Base-by-base conservation (phyloP, 768 basidiomycete species). In the Macrolepiota fuliginosa region DNA sequence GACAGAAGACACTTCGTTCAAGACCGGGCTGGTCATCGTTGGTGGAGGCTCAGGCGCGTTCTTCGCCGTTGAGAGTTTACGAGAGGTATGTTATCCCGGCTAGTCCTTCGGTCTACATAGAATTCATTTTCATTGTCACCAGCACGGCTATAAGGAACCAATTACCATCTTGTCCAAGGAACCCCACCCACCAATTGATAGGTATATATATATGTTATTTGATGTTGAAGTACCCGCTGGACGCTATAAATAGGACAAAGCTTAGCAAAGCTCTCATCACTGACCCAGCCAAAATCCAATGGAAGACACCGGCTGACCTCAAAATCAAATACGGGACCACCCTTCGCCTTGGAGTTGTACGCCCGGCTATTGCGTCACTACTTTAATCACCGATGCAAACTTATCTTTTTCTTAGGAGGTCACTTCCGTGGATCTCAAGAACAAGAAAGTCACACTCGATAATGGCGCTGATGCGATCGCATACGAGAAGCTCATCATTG, bases 31-130 rank as follows among this genome's bases (percentile, higher is more conserved):
- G 22, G 85, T 96, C 42, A 90, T 96, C 57, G 81, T 95, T 19
- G 94, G 94, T 40, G 94, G 94, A 37, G 94, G 94, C 9, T 83
- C 90, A 25, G 93, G 88, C 35, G 84, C 88, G 10, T 86, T 91
- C 69, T 83, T 90, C 60, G 82, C 87, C 4, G 79, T 94, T 49
- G 91, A 94, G 72, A 90, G 91, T 70, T 74, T 96, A 68, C 78
- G 93, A 64, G 90, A 92, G 84, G 91, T 90, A 70, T 62, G 19
- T 29, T 4, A 11, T 4, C 12, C 11, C 3, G 4, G 25, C 24
- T 1, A 2, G 17, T 22, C 15, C 13, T 13, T 49, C n/a, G 25
- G 29, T 42, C 45, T 37, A 47, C n/a, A 22, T 55, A 49, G 47
- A 35, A 32, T 25, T 56, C 27, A 53, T 54, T 54, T 40, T 7